Evolutionary conservation across 192 early-diverging fungal species (phyloP).

Genomic region (Backusella westeae): DNA sequence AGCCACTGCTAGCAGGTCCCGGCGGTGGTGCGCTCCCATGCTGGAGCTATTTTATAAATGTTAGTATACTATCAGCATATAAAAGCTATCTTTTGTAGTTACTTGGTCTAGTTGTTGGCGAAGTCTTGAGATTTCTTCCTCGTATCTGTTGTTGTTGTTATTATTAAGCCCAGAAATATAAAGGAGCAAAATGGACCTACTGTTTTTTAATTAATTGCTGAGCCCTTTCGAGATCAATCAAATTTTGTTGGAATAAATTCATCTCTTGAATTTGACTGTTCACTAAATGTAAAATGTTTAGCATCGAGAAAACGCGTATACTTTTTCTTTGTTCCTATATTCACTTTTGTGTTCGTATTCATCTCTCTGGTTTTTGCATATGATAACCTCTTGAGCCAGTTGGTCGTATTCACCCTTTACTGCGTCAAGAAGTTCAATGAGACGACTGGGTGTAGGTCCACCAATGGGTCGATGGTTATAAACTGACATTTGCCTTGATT

Average conservation of each 20-base stretch:
- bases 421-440: conserved; percentile 80
- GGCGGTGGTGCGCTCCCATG: conserved; percentile 20
- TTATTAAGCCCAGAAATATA: neutral
- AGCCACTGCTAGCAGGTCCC: neutral
- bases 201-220: conserved; percentile 78
- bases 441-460: conserved; percentile 58
- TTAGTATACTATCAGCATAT: neutral
- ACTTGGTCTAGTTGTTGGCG: conserved; percentile 80
- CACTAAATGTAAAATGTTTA: conserved; percentile 41
- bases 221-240: conserved; percentile 81
- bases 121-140: conserved; percentile 83
- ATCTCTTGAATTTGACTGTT: conserved; percentile 80
- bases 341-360: conserved; percentile 89
- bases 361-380: conserved; percentile 74
- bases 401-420: conserved; percentile 79
- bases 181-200: conserved; percentile 42
- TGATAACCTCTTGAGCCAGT: conserved; percentile 70
- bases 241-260: conserved; percentile 68
- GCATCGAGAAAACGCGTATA: conserved; percentile 5
- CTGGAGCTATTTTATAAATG: conserved; percentile 16
- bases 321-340: conserved; percentile 13
- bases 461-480: conserved; percentile 84
- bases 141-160: conserved; percentile 43
- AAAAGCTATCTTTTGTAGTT: neutral
- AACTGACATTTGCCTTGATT: conserved; percentile 32